phyloP scores from a whole-genome alignment of 2,329 filamentous ascomycete species.

The Neurospora sp. region DNA sequence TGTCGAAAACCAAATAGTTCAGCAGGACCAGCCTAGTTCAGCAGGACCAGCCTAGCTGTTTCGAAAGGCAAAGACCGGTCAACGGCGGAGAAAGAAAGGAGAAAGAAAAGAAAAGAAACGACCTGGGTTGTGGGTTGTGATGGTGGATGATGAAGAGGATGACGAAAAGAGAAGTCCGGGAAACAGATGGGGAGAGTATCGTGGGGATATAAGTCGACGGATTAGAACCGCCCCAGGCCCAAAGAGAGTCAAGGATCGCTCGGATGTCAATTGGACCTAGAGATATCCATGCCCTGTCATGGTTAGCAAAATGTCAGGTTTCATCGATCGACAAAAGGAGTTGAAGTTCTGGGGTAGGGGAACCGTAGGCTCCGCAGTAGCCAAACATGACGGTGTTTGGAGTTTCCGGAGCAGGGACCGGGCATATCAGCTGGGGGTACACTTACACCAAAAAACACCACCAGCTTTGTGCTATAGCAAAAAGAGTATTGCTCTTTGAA shows the following conservation, averaged over 20 bases:
- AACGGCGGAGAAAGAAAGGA: constrained; percentile 18
- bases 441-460: not conserved
- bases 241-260: not conserved
- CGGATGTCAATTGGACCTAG: not conserved
- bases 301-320: not conserved
- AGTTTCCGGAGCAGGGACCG: not conserved
- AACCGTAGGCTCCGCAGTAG: not conserved
- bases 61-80: constrained; percentile 21
- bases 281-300: not conserved
- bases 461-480: not conserved
- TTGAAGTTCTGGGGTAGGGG: not conserved
- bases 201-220: constrained; percentile 1
- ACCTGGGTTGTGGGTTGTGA: constrained; percentile 12
- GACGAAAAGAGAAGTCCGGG: constrained; percentile 17
- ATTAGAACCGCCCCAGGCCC: not conserved
- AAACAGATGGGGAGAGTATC: constrained; percentile 6
- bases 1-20: not conserved
- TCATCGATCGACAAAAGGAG: not conserved
- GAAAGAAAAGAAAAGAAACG: constrained; percentile 10
- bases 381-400: not conserved
- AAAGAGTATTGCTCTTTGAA: not conserved
- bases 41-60: constrained; percentile 37
- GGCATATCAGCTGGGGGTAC: not conserved
- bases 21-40: constrained; percentile 39
- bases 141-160: constrained; percentile 18